Evolutionary conservation across 139 green algal genomes (phyloP).

Genomic region (Chlorokybus atmophyticus): DNA sequence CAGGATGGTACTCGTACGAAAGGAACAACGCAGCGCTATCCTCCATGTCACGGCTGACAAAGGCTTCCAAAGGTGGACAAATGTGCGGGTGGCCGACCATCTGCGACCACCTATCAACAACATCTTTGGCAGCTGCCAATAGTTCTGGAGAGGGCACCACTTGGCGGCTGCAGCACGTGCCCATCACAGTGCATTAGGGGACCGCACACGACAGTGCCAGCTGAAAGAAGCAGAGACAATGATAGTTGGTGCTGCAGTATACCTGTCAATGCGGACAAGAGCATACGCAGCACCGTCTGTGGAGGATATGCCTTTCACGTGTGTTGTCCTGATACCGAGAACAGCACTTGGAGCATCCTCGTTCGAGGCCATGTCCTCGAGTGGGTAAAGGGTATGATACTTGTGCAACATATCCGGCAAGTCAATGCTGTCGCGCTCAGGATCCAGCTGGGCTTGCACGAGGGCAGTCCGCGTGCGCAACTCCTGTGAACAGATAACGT

Average conservation of each 20-base stretch:
- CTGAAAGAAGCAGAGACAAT: no score
- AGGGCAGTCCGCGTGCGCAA: no score
- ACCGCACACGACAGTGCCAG: no score
- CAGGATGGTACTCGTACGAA: conserved; percentile 49
- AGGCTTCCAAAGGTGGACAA: conserved; percentile 39
- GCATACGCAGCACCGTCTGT: conserved; percentile 53
- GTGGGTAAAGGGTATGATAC: conserved; percentile 70
- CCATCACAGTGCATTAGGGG: no score
- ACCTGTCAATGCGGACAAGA: conserved; percentile 56
- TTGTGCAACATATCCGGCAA: conserved; percentile 43
- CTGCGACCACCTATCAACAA: conserved; percentile 45
- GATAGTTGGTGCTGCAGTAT: no score
- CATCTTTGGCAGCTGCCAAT: conserved; percentile 34
- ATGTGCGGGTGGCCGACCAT: conserved; percentile 56
- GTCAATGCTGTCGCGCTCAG: conserved; percentile 27
- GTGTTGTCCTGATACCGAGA: conserved; percentile 42
- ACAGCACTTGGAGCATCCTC: conserved; percentile 21
- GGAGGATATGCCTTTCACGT: conserved; percentile 59
- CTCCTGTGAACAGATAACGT: no score
- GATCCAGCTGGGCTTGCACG: conserved; percentile 27
- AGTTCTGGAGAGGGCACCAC: conserved; percentile 46
- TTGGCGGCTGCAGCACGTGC: no score
- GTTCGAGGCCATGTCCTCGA: conserved; percentile 35
- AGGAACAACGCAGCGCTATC: conserved; percentile 35
- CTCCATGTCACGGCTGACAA: conserved; percentile 54